These are phyloP conservation scores for Vigna trinervia DNA, from an alignment of 306 rosid species.

Conservation along the genomic window DNA sequence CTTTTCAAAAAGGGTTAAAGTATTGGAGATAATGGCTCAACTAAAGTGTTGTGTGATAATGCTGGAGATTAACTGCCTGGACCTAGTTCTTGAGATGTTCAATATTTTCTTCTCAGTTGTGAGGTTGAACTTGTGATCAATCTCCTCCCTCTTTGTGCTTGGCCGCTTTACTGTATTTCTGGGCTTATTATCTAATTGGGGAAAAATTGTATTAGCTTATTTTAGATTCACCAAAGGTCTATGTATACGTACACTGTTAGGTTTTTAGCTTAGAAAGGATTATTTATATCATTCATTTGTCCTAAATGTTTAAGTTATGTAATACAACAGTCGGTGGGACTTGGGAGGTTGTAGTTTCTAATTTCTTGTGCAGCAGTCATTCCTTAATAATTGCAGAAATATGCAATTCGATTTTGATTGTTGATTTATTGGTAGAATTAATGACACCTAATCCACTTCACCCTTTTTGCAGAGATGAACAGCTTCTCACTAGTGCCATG, in stretches of 20 bases:
- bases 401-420: slow-evolving; percentile 15
- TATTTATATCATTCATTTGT: slow-evolving; percentile 23
- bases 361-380: slow-evolving; percentile 10
- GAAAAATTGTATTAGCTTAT: slow-evolving; percentile 30
- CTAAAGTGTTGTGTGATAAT: slow-evolving; percentile 80
- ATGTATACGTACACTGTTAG: neutral
- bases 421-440: slow-evolving; percentile 33
- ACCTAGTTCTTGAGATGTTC: slow-evolving; percentile 80
- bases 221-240: slow-evolving; percentile 26
- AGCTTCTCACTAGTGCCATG: slow-evolving; percentile 67
- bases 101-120: slow-evolving; percentile 74
- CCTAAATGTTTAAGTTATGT: slow-evolving; percentile 31
- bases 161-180: slow-evolving; percentile 17
- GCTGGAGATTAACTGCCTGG: slow-evolving; percentile 79
- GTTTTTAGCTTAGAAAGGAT: slow-evolving; percentile 12
- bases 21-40: slow-evolving; percentile 78
- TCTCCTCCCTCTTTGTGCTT: slow-evolving; percentile 33
- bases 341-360: neutral
- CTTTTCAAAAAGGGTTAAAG: slow-evolving; percentile 80
- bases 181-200: slow-evolving; percentile 12
- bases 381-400: slow-evolving; percentile 18
- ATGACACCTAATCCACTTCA: slow-evolving; percentile 33
- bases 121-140: slow-evolving; percentile 57
- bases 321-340: neutral
- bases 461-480: slow-evolving; percentile 64